phyloP scores from a whole-genome alignment of 2,329 filamentous ascomycete species.

The Grosmannia penicillata region DNA sequence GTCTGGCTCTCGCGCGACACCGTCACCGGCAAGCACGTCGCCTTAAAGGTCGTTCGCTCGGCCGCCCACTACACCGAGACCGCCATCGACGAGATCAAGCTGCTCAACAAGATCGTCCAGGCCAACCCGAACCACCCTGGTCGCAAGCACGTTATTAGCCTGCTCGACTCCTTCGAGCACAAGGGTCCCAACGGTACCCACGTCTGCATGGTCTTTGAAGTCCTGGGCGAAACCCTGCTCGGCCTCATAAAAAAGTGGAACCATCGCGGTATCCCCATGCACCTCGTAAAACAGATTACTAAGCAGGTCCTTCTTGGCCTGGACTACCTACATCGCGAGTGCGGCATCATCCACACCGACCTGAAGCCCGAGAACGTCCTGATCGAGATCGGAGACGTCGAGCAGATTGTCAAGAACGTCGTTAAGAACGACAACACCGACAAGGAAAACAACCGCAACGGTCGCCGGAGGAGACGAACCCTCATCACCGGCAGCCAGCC shows the following conservation, averaged over 20 bases:
- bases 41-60: conserved; percentile 92
- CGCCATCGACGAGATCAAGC: conserved; percentile 95
- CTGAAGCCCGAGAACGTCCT: conserved; percentile 96
- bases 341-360: conserved; percentile 97
- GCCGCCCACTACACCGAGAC: conserved; percentile 98
- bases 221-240: conserved; percentile 85
- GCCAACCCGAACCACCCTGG: conserved; percentile 92
- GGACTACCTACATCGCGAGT: conserved; percentile 94
- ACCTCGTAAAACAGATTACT: conserved; percentile 94
- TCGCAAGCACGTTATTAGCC: conserved; percentile 85
- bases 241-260: conserved; percentile 98
- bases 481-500: conserved; percentile 96
- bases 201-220: conserved; percentile 99
- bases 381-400: conserved; percentile 96
- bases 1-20: conserved; percentile 81
- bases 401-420: conserved; percentile 93
- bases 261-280: conserved; percentile 90
- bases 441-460: conserved; percentile 86
- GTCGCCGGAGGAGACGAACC: conserved; percentile 74
- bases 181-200: conserved; percentile 93
- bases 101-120: conserved; percentile 90
- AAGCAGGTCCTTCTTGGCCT: conserved; percentile 93
- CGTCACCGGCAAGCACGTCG: conserved; percentile 80
- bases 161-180: conserved; percentile 94
- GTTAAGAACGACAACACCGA: conserved; percentile 65